Evolutionary conservation across 495 filamentous ascomycete genomes (phyloP), one percentile per base, ranked within the genome.

Genomic region (Trichoderma asperelloides): DNA sequence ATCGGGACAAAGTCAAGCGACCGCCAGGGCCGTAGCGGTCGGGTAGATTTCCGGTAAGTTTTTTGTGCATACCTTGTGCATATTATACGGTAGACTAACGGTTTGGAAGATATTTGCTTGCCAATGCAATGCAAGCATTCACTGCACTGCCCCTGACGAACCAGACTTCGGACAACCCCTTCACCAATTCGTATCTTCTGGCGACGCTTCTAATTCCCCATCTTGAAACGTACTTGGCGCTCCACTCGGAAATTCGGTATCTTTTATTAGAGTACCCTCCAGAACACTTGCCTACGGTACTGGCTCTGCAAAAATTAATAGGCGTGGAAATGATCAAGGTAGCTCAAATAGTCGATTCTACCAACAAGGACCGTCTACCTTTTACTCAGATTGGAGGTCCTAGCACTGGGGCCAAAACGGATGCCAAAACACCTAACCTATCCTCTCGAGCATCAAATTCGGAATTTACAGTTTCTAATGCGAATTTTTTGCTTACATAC

Each of bases 121-220:
- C 78, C n/a, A 80, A 71, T 62, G 76, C 77, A 33, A 83, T 83
- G 79, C 80, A 82, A 68, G 72, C 74, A 2, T 81, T 79, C 69
- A 82, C 80, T 21, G 70, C 75, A 15, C 78, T 79, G 64, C 79
- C 78, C 0, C 66, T 81, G 21, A 66, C 78, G 13, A 75, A 74
- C 65, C 81, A 82, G 63, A 76, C 74, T 1, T 76, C 77, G 27
- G 77, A 77, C 65, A 82, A 81, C 68, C 80, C 79, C 12, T 81
- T 83, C 65, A 73, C 74, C 16, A 76, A 81, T 62, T 75, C 76
- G 23, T 55, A 75, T 6, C 71, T 80, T 25, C 72, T 83, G 6
- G 81, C 81, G 7, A 78, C 74, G 0, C 70, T 83, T 0, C 75
- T 83, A 33, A 74, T 83, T 27, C 78, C 80, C 0, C 80, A 82